Evolutionary conservation across 2,329 filamentous ascomycete species (phyloP).

Genomic region (Claviceps sorghi): DNA sequence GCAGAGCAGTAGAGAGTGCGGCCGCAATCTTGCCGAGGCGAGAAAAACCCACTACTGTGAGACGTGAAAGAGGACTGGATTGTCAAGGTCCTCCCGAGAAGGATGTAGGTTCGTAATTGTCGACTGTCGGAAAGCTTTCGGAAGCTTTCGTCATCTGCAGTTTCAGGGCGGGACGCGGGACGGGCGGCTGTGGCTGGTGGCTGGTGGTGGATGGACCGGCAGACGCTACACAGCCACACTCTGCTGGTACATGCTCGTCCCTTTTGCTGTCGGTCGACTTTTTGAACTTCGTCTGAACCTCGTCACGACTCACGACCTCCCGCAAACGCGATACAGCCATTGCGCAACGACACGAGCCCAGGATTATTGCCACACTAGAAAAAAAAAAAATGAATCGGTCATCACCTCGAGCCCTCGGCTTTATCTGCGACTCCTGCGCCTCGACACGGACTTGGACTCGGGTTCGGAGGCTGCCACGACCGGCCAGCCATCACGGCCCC

Average conservation of each 20-base stretch:
- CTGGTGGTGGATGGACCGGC: neutral
- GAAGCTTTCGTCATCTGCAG: constrained; percentile 10
- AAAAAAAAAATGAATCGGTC: constrained; percentile 9
- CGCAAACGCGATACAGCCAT: neutral
- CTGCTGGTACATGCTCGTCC: neutral
- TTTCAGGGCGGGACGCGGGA: neutral
- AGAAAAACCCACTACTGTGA: neutral
- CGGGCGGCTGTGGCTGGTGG: neutral
- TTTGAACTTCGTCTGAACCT: neutral
- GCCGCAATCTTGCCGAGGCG: neutral
- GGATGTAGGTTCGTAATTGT: neutral
- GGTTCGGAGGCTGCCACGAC: constrained; percentile 13
- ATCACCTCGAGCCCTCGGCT: constrained; percentile 17
- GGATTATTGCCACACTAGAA: neutral
- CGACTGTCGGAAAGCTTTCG: constrained; percentile 5
- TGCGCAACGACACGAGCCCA: neutral
- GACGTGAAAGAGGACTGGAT: neutral
- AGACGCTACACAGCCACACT: neutral
- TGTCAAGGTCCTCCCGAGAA: neutral
- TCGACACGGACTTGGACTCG: constrained; percentile 16
- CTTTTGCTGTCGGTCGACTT: neutral
- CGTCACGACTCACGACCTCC: neutral
- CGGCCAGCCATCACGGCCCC: constrained; percentile 12
- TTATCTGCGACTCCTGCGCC: constrained; percentile 31
- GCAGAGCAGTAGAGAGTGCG: neutral